Conservation (phyloP, 768 basidiomycete species). For the Phaeolepiota aurea region DNA sequence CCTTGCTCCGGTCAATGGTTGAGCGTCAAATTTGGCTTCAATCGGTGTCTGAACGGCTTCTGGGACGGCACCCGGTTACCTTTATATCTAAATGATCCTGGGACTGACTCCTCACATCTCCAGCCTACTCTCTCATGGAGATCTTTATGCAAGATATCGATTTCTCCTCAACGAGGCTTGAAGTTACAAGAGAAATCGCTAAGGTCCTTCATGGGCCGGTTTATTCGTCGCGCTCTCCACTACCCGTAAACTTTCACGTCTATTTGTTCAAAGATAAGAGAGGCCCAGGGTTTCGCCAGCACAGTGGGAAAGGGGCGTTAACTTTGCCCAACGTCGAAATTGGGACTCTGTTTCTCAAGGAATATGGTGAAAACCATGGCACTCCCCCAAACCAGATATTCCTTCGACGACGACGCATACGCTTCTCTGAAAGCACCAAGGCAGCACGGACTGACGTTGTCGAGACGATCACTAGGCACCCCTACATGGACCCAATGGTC, state of each 20-base stretch:
- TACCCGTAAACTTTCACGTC: constrained; percentile 46
- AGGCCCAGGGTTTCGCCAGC: constrained; percentile 13
- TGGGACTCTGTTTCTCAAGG: constrained; percentile 31
- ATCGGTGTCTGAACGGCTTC: no score
- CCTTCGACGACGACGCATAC: constrained; percentile 22
- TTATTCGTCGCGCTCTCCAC: constrained; percentile 20
- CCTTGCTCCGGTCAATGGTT: no score
- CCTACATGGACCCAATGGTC: constrained; percentile 32
- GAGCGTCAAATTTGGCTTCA: no score
- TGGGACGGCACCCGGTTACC: no score
- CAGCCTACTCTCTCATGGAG: constrained; percentile 29
- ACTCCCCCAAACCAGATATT: constrained; percentile 10
- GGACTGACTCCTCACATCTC: no score
- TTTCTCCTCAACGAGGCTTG: constrained; percentile 16
- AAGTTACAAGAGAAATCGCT: constrained; percentile 30
- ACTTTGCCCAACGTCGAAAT: constrained; percentile 35
- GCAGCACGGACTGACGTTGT: constrained; percentile 24
- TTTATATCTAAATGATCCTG: no score
- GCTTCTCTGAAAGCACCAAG: constrained; percentile 21
- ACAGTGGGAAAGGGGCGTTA: constrained; percentile 35
- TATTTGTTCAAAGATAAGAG: constrained; percentile 32
- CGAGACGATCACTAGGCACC: constrained; percentile 24
- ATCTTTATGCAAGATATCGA: constrained; percentile 30
- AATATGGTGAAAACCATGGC: constrained; percentile 24
- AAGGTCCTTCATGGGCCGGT: constrained; percentile 33